Evolutionary conservation across 352 stramenopile species (phyloP), one percentile per base, ranked within the genome.

Genomic region (Phytopythium mirpurense): DNA sequence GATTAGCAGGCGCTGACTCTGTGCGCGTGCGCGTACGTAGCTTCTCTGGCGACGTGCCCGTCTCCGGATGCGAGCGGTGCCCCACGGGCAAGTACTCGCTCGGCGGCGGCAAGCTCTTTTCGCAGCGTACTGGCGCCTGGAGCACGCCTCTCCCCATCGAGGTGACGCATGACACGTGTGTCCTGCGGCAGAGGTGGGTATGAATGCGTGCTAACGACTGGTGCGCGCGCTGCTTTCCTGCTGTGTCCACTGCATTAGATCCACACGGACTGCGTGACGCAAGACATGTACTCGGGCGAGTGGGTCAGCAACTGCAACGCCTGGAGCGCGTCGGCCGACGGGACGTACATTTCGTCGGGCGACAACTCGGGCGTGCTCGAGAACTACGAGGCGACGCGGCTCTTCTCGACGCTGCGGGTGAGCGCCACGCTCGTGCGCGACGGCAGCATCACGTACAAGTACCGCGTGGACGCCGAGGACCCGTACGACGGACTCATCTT

Each of bases 401-500:
- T 93, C 23, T 93, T 88, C 51, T 88, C 83, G 16, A 85, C 78
- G 27, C 57, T 93, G 41, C 72, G 81, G 21, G 67, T 93, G 36
- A 87, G 74, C 18, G 80, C 80, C 21, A 88, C 73, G 37, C 90
- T 90, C 56, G 83, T 93, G 31, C 75, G 79, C 0, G 67, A 84
- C 37, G 83, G 83, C 21, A 74, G 58, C 0, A 67, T 93, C 41
- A 91, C 83, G 40, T 93, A 90, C 60, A 77, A 90, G 49, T 93
- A 81, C 59, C 64, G 66, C 0, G 80, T 93, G 40, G 80, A 88
- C 38, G 81, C 80, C 12, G 83, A 93, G 43, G 55, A 66, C 41
- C 76, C 77, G 24, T 91, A 86, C 57, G 81, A 93, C 60, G 83
- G 83, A 0, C 61, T 93, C 16, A 67, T 86, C 15, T 91, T 93